These are phyloP conservation scores for Penicillium sp. DNA, from an alignment of 2,329 filamentous ascomycete species.

Conservation along the genomic window DNA sequence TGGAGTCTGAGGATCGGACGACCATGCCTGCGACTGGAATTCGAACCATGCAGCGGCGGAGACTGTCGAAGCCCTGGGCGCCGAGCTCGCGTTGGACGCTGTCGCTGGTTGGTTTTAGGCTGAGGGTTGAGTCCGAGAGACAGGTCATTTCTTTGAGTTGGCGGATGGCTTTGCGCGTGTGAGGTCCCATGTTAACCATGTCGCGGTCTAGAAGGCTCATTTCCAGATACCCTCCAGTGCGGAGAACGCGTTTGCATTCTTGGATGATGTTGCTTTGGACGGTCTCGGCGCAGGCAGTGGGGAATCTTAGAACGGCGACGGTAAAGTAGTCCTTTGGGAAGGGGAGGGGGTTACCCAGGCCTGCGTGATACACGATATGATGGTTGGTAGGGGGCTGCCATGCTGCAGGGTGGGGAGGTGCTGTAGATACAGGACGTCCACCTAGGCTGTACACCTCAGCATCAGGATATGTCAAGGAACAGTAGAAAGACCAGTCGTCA, in stretches of 20 bases:
- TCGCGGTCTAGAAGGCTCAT: slow-evolving; percentile 51
- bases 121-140: slow-evolving; percentile 42
- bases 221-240: slow-evolving; percentile 50
- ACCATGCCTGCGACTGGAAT: slow-evolving; percentile 49
- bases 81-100: slow-evolving; percentile 48
- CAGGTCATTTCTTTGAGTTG: slow-evolving; percentile 48
- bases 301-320: slow-evolving; percentile 48
- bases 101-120: slow-evolving; percentile 49
- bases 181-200: slow-evolving; percentile 51
- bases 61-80: slow-evolving; percentile 47
- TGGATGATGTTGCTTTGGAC: slow-evolving; percentile 46
- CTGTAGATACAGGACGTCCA: slow-evolving; percentile 33
- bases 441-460: slow-evolving; percentile 47
- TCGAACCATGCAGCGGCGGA: slow-evolving; percentile 50
- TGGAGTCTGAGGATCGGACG: slow-evolving; percentile 42
- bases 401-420: slow-evolving; percentile 39
- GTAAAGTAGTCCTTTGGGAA: slow-evolving; percentile 50
- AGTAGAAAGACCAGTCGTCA: slow-evolving; percentile 54
- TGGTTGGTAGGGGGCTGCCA: slow-evolving; percentile 46
- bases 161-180: slow-evolving; percentile 46
- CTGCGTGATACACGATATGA: slow-evolving; percentile 43
- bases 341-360: slow-evolving; percentile 43
- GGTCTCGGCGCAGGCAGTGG: slow-evolving; percentile 44
- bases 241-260: slow-evolving; percentile 50
- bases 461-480: slow-evolving; percentile 48